These are phyloP conservation scores for Adansonia madagascariensis DNA, from an alignment of 441 rosid genomes.

Conservation along the genomic window DNA sequence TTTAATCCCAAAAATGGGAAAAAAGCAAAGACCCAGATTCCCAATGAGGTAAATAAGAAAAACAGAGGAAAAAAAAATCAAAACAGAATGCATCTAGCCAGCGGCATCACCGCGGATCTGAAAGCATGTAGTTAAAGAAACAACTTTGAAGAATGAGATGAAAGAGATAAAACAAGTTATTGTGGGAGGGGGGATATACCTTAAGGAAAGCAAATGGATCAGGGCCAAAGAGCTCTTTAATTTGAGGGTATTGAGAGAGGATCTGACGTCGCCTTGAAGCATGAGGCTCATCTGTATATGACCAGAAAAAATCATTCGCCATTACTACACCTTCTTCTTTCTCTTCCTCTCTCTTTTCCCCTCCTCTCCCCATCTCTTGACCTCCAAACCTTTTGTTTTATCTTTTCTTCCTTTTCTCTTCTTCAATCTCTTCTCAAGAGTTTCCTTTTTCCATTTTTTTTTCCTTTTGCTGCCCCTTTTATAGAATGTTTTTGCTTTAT, in stretches of 20 bases:
- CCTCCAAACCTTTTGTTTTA: slow-evolving; percentile 7
- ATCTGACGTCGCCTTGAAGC: slow-evolving; percentile 79
- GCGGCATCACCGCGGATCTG: slow-evolving; percentile 35
- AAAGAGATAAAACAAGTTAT: background rate
- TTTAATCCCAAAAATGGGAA: background rate
- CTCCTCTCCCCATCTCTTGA: slow-evolving; percentile 43
- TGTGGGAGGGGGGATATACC: slow-evolving; percentile 39
- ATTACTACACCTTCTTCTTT: slow-evolving; percentile 49
- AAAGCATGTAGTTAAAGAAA: background rate
- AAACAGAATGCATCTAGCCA: background rate
- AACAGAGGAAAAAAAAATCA: background rate
- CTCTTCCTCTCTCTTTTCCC: slow-evolving; percentile 38
- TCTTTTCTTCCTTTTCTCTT: background rate
- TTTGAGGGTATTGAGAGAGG: slow-evolving; percentile 88
- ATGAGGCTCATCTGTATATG: slow-evolving; percentile 93
- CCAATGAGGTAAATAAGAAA: background rate
- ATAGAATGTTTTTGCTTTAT: too few species aligned
- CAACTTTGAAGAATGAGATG: background rate
- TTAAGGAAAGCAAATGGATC: slow-evolving; percentile 75
- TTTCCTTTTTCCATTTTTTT: too few species aligned
- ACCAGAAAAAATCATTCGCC: slow-evolving; percentile 94
- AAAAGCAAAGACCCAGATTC: slow-evolving; percentile 13
- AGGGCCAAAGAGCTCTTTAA: slow-evolving; percentile 85
- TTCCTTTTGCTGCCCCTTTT: too few species aligned
- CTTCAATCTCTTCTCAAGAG: too few species aligned